phyloP scores from a whole-genome alignment of 768 basidiomycete genomes.

The Rickenella mellea region DNA sequence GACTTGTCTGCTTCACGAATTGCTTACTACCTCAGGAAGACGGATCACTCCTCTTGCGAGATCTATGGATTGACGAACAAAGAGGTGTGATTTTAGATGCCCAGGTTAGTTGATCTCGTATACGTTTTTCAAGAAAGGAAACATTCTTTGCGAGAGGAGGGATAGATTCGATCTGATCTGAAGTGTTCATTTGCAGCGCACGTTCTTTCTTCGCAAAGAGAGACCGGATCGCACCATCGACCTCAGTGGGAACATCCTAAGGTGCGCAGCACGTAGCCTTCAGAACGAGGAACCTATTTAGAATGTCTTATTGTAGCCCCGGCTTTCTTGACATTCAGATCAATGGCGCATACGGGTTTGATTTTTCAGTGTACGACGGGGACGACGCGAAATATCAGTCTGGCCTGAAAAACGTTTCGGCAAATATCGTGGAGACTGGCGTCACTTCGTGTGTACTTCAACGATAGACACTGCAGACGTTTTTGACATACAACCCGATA shows the following conservation, averaged over 20 bases:
- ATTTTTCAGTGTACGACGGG: conserved; percentile 75
- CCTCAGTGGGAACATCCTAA: conserved; percentile 68
- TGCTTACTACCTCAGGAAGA: conserved; percentile 75
- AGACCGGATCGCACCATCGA: conserved; percentile 59
- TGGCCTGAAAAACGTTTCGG: conserved; percentile 63
- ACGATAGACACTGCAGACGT: background rate
- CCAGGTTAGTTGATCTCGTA: conserved; percentile 34
- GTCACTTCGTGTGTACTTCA: conserved; percentile 68
- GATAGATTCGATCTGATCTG: no score
- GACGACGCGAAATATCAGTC: conserved; percentile 57
- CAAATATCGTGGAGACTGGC: conserved; percentile 77
- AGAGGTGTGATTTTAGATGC: conserved; percentile 69
- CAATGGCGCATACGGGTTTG: conserved; percentile 83
- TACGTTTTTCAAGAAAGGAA: background rate
- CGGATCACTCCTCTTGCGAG: conserved; percentile 61
- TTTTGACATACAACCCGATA: conserved; percentile 3
- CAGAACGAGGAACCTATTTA: conserved; percentile 2
- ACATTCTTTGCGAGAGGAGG: background rate
- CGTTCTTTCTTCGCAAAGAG: conserved; percentile 54
- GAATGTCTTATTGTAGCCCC: conserved; percentile 37
- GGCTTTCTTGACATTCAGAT: conserved; percentile 85
- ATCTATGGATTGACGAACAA: conserved; percentile 74
- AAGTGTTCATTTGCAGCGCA: conserved; percentile 31
- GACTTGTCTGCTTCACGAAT: conserved; percentile 80
- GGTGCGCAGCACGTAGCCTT: conserved; percentile 25